Percentiles rank a stretch among this genome's conserved stretches.
These are phyloP conservation scores for Phytophthora agathidicida DNA, from an alignment of 352 stramenopile genomes.

Conservation along the genomic window DNA sequence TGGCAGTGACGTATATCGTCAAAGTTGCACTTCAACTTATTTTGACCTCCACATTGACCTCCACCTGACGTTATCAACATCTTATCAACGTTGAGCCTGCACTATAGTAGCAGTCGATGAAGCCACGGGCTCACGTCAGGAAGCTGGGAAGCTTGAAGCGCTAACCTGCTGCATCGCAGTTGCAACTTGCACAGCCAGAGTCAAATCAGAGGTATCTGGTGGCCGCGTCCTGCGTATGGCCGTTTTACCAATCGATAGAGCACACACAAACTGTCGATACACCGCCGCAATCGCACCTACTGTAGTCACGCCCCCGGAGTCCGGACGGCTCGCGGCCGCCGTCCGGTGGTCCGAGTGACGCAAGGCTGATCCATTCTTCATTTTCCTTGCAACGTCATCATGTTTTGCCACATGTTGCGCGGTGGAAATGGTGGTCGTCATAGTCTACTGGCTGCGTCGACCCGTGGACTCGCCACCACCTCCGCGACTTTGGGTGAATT, in stretches of 20 bases:
- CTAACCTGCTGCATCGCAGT: no score
- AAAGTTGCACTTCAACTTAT: no score
- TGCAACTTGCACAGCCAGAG: no score
- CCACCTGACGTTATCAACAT: no score
- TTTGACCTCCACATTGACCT: no score
- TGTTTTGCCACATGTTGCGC: conserved; percentile 18
- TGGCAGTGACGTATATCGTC: no score
- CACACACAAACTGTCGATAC: conserved; percentile 11
- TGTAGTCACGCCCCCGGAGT: background rate
- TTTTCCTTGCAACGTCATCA: conserved; percentile 1
- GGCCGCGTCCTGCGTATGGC: background rate
- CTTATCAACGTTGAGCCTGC: no score
- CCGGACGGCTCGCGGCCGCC: no score
- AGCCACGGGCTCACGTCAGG: no score
- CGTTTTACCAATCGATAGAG: conserved; percentile 12
- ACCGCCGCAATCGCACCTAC: background rate
- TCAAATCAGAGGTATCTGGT: background rate
- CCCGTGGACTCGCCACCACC: conserved; percentile 36
- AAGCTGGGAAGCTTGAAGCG: no score
- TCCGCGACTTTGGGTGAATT: conserved; percentile 40
- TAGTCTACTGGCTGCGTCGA: background rate
- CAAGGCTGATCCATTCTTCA: conserved; percentile 5
- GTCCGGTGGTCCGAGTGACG: background rate
- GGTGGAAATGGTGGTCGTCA: background rate
- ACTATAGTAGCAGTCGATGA: no score